Base-by-base conservation (phyloP, 768 basidiomycete species). In the Leccinum variicolor region DNA sequence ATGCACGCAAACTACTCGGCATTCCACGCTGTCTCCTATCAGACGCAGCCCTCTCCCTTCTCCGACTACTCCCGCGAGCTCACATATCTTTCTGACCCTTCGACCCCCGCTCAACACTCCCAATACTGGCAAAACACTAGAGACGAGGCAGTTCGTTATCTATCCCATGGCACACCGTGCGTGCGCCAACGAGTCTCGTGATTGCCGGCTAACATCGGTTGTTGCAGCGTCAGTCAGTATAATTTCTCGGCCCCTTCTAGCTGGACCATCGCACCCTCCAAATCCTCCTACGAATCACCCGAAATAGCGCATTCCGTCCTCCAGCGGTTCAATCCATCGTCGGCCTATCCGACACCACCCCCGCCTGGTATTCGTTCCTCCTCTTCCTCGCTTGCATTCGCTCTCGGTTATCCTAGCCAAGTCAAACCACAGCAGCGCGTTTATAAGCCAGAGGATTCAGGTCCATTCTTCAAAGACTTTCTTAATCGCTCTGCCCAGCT, bases 321-420 rank as follows among this genome's bases (percentile, higher is more conserved):
- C 53, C 87, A 87, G 56, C 81, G 82, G 14, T 79, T 82, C 31
- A 71, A 77, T 4, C 84, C 88, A n/a, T 77, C 78, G 17, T 75
- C 79, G 4, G 79, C 83, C 2, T 91, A 91, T 72, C 89, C 88
- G 3, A 89, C 89, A 2, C 86, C 86, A 23, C 86, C 88, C 1
- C 78, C 79, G 17, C 86, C 86, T 1, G 79, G 80, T 13, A 83
- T 88, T 41, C 80, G 75, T 36, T 76, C 79, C n/a, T 82, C 81
- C 1, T 87, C 89, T 1, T 91, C 89, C 15, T 91, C 90, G 13
- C 81, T 90, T 55, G 89, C 90, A 5, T 79, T 79, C 68, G 90
- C 90, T 3, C 79, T 92, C 23, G 88, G 86, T 6, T 72, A 76
- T 43, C 77, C 75, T 6, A 71, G 65, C 28, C 66, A 69, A 41